Conservation (phyloP, 805 yeast genomes). For the Aciculoconidium aculeatum region DNA sequence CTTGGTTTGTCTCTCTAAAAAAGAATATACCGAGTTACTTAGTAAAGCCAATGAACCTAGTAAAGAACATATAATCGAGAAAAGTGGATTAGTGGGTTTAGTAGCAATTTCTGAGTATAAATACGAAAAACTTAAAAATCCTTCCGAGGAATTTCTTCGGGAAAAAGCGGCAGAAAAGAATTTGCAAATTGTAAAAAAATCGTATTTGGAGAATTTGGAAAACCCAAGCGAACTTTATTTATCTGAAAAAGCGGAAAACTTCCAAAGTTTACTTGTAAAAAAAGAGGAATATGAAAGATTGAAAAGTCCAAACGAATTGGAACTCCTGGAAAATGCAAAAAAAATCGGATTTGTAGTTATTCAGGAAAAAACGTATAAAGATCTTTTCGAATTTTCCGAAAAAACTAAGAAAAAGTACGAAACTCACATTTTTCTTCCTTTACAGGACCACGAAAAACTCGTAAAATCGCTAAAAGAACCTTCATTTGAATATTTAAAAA, state of each 20-base stretch:
- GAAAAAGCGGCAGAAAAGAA: slow-evolving; percentile 6
- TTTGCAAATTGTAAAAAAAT: slow-evolving; percentile 9
- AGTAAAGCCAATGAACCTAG: slow-evolving; percentile 12
- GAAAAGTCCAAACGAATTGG: slow-evolving; percentile 3
- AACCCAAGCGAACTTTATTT: slow-evolving; percentile 8
- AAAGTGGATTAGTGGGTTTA: slow-evolving; percentile 10
- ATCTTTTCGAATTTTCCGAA: neutral
- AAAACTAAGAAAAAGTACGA: no score
- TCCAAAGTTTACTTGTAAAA: slow-evolving; percentile 8
- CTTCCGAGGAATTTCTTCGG: slow-evolving; percentile 9
- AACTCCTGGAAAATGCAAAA: slow-evolving; percentile 1
- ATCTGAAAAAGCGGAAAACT: slow-evolving; percentile 4
- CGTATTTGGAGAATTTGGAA: slow-evolving; percentile 13
- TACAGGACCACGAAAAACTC: slow-evolving; percentile 9
- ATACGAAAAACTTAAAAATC: slow-evolving; percentile 8
- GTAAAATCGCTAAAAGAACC: slow-evolving; percentile 16
- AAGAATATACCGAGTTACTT: slow-evolving; percentile 7
- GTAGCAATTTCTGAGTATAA: slow-evolving; percentile 8
- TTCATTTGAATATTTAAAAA: slow-evolving; percentile 20
- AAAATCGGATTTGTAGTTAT: slow-evolving; percentile 3
- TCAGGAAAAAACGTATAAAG: neutral
- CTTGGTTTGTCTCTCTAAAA: slow-evolving; percentile 6
- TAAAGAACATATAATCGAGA: slow-evolving; percentile 10
- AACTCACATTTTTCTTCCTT: no score
- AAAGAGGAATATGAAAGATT: slow-evolving; percentile 10